A percentile compares a stretch with the other conserved stretches of the same genome.
Conservation (phyloP, 176 grass and related monocot species). For the Zoysia pacifica region DNA sequence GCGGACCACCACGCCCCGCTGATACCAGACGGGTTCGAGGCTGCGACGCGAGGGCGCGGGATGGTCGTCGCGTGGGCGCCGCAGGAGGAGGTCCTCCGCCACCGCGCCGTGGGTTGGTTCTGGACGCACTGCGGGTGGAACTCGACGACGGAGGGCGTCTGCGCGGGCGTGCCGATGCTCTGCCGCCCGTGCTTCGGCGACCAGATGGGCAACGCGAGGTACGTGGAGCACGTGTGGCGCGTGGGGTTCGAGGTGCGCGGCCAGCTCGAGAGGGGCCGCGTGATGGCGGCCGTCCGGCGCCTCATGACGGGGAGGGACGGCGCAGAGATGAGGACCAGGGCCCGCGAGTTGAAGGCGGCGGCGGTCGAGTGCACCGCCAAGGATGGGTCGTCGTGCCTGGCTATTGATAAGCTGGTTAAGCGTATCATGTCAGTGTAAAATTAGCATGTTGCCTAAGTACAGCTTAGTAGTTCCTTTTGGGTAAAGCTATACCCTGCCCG, state of each 20-base stretch:
- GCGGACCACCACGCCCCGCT: too few relatives aligned
- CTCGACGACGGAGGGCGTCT: not conserved
- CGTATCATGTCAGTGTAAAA: not conserved
- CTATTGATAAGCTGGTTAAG: not conserved
- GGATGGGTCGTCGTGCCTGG: not conserved
- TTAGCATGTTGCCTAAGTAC: too few relatives aligned
- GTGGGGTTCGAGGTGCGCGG: not conserved
- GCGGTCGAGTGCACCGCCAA: not conserved
- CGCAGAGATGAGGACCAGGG: not conserved
- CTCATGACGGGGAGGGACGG: not conserved
- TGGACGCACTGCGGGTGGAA: not conserved
- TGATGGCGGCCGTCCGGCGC: not conserved
- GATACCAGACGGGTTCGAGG: not conserved
- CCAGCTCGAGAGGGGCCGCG: not conserved
- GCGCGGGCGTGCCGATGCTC: not conserved
- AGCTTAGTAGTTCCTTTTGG: too few relatives aligned
- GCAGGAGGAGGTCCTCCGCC: not conserved
- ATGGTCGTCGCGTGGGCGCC: not conserved
- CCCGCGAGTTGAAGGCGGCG: not conserved
- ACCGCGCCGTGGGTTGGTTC: not conserved
- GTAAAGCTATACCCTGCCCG: too few relatives aligned
- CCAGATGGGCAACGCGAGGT: not conserved
- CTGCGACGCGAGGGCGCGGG: not conserved
- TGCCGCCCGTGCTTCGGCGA: not conserved
- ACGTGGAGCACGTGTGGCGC: not conserved